Base-by-base conservation (phyloP, 2,329 filamentous ascomycete species). In the Plenodomus biglobosus region DNA sequence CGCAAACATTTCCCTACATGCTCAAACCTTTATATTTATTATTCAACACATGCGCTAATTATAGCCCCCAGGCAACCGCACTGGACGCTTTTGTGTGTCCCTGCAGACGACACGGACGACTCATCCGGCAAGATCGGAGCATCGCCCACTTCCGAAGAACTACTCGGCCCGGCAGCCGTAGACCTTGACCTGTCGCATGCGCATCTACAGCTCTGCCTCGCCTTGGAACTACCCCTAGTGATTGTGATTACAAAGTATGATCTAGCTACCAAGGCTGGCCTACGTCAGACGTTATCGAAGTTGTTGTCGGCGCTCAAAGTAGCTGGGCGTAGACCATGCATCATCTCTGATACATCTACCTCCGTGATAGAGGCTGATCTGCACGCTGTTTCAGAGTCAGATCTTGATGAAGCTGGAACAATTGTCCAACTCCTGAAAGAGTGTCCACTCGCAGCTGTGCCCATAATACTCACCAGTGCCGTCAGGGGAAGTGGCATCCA, bases 201-300 rank as follows among this genome's bases (percentile, higher is more conserved):
- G 2, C 88, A 97, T 72, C 78, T 99, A 15, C 85, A 92, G 32
- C 77, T 99, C 1, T 96, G 92, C 61, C 77, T 96, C 22, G 88
- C 90, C 56, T 76, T 97, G 16, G 80, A 85, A 17, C 78, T 92
- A 8, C 90, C 91, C 0, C 76, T 96, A 46, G 81, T 88, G 7
- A 81, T 99, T 10, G 80, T 92, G 19, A 87, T 99, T 49, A 97
- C 94, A 1, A 99, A 97, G 67, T 80, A 95, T 52, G 94, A 99
- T 60, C 72, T 95, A 37, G 90, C 91, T 15, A 92, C 86, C 13
- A 91, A 86, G 56, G 71, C 76, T 10, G 85, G 85, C 8, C 70
- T 97, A 8, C 83, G 85, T 46, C 81, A 82, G 42, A 90, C 84
- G 0, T 75, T 97, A 51, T 81, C 81, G 15, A 88, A 85, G 59